phyloP scores from a whole-genome alignment of 1,284 basidiomycete genomes.

The Trametes hirsuta region DNA sequence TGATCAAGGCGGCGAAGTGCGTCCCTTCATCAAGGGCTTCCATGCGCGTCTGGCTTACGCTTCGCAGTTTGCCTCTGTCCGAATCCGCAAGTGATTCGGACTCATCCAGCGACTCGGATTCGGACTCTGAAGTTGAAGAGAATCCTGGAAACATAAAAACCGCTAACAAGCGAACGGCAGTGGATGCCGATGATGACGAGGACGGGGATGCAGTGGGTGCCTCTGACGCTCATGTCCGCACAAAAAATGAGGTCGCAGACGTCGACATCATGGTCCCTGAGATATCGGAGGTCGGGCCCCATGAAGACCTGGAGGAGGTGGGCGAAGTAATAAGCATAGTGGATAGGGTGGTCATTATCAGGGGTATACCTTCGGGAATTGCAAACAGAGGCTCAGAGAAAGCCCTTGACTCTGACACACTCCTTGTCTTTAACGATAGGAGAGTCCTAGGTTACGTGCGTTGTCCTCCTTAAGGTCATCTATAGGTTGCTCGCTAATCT shows the following conservation, averaged over 20 bases:
- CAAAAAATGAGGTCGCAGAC: constrained; percentile 67
- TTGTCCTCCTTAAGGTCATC: constrained; percentile 16
- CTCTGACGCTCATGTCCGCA: constrained; percentile 51
- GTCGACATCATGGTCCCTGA: constrained; percentile 56
- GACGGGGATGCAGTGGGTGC: constrained; percentile 45
- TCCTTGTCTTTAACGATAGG: constrained; percentile 84
- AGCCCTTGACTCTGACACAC: constrained; percentile 82
- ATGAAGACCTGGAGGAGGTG: constrained; percentile 68
- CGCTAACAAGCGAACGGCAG: constrained; percentile 24
- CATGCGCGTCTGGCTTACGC: not conserved
- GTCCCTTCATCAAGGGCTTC: not conserved
- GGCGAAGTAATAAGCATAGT: constrained; percentile 78
- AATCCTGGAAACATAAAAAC: constrained; percentile 28
- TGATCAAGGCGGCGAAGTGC: not conserved
- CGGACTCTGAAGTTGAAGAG: constrained; percentile 39
- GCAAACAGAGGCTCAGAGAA: constrained; percentile 51
- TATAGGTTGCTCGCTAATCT: not conserved
- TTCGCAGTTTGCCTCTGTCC: constrained; percentile 22
- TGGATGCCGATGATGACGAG: constrained; percentile 51
- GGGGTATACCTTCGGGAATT: constrained; percentile 52
- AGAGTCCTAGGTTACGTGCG: constrained; percentile 83
- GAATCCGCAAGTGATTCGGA: constrained; percentile 35
- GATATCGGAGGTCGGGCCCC: constrained; percentile 55
- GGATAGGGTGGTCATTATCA: constrained; percentile 71
- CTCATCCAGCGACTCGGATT: constrained; percentile 47